Evolutionary conservation across 2,329 filamentous ascomycete species (phyloP), one percentile per base, ranked within the genome.

Genomic region (Talaromyces islandicus): DNA sequence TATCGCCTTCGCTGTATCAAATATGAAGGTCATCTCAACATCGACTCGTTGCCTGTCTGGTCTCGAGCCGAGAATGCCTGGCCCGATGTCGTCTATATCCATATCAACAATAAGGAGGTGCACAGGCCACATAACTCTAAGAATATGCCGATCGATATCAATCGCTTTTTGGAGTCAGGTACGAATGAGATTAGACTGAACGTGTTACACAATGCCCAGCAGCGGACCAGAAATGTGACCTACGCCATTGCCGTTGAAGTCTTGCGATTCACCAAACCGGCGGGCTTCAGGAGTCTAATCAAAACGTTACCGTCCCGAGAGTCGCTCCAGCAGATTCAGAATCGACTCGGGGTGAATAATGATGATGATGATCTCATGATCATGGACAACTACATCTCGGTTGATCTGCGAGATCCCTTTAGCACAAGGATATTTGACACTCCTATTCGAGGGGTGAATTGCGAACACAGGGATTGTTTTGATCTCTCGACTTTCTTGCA

Each of bases 391-490:
- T 79, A 81, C 58, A 73, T 91, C 7, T 80, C 80, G 2, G 80
- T 92, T 58, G 82, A 86, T 62, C 75, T 92, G 14, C 78, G 85
- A 0, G 88, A 91, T 70, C 87, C 88, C 0, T 90, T 89, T 68
- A 88, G 79, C 60, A 78, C 82, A 1, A 76, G 69, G 12, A 81
- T 94, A 11, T 92, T 89, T 70, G 78, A 83, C 5, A 80, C 82
- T 0, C 93, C 94, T 0, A 90, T 88, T 1, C 87, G 92, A 29
- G 87, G 91, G 27, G 77, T 68, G 7, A 67, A 73, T 3, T 99
- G 94, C 71, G 78, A 78, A 25, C 93, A 99, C 70, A 78, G 88
- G 38, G 91, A 97, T 70, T 96, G 92, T 70, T 97, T 97, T 70
- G 93, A 97, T 71, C 84, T 97, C 7, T 83, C 89, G 21, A 92